Base-by-base conservation (phyloP, 108 stramenopile genomes). In the Discostella stelligeroides region DNA sequence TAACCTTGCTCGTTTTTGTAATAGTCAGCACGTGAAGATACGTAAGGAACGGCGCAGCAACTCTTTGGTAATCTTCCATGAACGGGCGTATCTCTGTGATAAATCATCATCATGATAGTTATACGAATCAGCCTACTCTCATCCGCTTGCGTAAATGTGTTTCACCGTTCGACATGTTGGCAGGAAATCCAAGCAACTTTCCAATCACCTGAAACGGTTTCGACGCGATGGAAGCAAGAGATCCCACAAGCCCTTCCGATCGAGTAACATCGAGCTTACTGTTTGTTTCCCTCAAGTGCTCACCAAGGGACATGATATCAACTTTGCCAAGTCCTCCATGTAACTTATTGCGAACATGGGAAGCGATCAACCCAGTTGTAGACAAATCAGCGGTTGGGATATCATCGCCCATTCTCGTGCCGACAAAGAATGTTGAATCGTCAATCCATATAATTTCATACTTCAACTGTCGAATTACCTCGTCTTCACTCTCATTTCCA, bases 401-500 rank as follows among this genome's bases (percentile, higher is more conserved):
- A 39, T 49, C 41, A 55, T 62, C 59, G 42, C 66, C 76, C 20
- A 66, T 20, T 62, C 58, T 71, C 12, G 77, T 72, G 1, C 77
- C 87, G 25, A 90, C 88, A 63, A 93, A 61, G 50, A 93, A 90
- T 7, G 84, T 75, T 12, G 83, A 62, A 65, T 90, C 92, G 70
- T 93, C 72, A 11, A 90, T 51, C 92, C 92, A 93, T 21, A 87
- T 72, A 21, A 93, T 86, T 45, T 90, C 88, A 69, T 86, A 89
- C 59, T 89, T 85, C 41, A 92, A 73, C 18, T 71, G 60, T 41
- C 74, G 77, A 41, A 79, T 67, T 41, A 45, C 24, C 17, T 81
- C 76, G 47, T 81, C 84, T 48, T 76, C 60, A 43, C 61, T 40
- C 27, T 60, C 54, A 30, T n/a, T 71, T 4, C 80, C 62, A 24